Evolutionary conservation across 1,139 yeast species (phyloP), one percentile per base, ranked within the genome.

Genomic region (Kurtzmaniella quercitrusa): DNA sequence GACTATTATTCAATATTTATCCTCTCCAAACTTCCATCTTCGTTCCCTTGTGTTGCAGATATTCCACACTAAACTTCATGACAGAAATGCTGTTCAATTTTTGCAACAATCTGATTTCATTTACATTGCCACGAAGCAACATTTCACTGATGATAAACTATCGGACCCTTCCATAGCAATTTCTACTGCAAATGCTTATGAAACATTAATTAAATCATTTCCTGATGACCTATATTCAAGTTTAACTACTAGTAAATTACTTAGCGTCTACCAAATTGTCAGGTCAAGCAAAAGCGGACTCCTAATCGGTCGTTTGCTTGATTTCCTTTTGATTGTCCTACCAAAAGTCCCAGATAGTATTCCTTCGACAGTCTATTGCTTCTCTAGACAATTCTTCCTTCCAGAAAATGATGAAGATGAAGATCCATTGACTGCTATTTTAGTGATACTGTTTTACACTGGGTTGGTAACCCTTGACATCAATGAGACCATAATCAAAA

Each of bases 371-470:
- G 16, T 49, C 19, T 56, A 47, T 38, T 41, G 37, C 12, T 51
- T 55, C 42, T 41, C 51, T 11, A 40, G 38, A 9, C 42, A 44
- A 6, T 61, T 58, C 43, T 42, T 51, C 39, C 37, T 45, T 8
- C 37, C 45, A 21, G 50, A 47, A 15, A 52, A 50, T 2, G 55
- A 54, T n/a, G 50, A 48, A 14, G 52, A 50, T 2, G 55, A 54
- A 11, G 70, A 66, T 47, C 62, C 65, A 1, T 52, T 66, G 25
- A 57, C 60, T 27, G 56, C 55, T 9, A 54, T 63, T 3, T 49
- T 63, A 38, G 46, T 61, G 10, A 52, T 66, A 10, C 63, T 60
- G 38, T 69, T 63, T 52, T 68, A 65, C 48, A 51, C 49, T 14
- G 55, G 52, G 25, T 44, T 65, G n/a, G 47, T 62, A 7, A 39